Evolutionary conservation across 2,329 filamentous ascomycete species (phyloP).

Genomic region (Phaeosphaeria sp.): DNA sequence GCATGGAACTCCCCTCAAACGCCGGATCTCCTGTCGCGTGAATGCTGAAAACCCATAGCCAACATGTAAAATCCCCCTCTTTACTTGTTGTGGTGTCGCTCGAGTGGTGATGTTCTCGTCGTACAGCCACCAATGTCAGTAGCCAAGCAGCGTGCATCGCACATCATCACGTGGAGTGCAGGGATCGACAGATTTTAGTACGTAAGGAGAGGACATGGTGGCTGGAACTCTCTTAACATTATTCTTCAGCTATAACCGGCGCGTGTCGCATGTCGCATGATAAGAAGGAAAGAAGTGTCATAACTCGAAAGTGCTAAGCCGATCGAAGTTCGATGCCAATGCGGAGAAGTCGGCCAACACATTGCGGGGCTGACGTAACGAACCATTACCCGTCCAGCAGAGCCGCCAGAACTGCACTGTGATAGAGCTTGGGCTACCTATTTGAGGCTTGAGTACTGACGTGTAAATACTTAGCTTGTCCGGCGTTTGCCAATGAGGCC

Average conservation of each 20-base stretch:
- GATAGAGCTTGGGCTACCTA: constrained; percentile 2
- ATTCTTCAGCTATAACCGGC: not conserved
- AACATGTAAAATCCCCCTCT: not conserved
- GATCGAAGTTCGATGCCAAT: not conserved
- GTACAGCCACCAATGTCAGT: constrained; percentile 21
- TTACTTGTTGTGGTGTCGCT: constrained; percentile 5
- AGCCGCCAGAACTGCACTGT: not conserved
- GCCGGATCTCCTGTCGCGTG: constrained; percentile 13
- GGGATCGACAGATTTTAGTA: constrained; percentile 7
- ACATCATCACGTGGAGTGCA: constrained; percentile 38
- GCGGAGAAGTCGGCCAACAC: constrained; percentile 6
- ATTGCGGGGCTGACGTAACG: constrained; percentile 7
- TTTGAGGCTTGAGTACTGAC: constrained; percentile 16
- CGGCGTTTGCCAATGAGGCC: constrained; percentile 5
- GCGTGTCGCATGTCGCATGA: not conserved
- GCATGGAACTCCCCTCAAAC: constrained; percentile 12
- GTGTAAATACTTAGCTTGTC: constrained; percentile 9
- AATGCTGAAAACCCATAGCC: constrained; percentile 11
- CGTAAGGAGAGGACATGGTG: not conserved
- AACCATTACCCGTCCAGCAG: constrained; percentile 1
- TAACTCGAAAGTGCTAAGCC: not conserved
- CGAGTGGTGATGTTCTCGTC: constrained; percentile 15
- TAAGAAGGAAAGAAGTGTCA: not conserved
- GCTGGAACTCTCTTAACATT: not conserved
- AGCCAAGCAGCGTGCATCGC: constrained; percentile 25